Evolutionary conservation across 1,284 basidiomycete species (phyloP).

Genomic region (Ustilago lituana): DNA sequence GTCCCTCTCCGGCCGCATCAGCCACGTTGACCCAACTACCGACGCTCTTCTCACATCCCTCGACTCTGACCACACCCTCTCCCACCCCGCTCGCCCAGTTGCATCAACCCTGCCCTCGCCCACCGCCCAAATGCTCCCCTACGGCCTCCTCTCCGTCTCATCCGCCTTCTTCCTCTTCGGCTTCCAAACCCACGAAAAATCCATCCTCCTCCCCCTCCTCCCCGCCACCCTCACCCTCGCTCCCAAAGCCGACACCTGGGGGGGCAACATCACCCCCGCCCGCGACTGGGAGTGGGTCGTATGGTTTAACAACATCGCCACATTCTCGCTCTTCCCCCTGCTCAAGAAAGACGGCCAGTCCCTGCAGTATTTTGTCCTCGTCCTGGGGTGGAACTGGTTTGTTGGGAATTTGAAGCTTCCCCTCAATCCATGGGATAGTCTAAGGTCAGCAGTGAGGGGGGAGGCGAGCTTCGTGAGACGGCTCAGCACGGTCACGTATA

Average conservation of each 20-base stretch:
- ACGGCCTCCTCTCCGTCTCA: constrained; percentile 61
- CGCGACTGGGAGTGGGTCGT: constrained; percentile 79
- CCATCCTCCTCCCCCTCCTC: constrained; percentile 84
- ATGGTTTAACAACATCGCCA: constrained; percentile 83
- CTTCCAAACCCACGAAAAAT: constrained; percentile 95
- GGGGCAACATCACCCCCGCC: constrained; percentile 69
- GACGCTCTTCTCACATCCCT: constrained; percentile 45
- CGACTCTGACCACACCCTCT: constrained; percentile 56
- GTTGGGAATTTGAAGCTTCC: constrained; percentile 71
- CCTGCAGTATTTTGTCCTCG: constrained; percentile 76
- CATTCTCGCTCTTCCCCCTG: constrained; percentile 90
- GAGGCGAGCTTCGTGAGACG: constrained; percentile 13
- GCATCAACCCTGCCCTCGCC: constrained; percentile 74
- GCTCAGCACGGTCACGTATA: constrained; percentile 65
- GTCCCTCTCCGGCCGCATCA: constrained; percentile 19
- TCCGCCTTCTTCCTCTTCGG: constrained; percentile 93
- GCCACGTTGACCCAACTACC: constrained; percentile 4
- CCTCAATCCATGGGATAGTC: constrained; percentile 14
- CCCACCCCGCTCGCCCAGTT: constrained; percentile 70
- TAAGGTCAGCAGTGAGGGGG: constrained; percentile 4
- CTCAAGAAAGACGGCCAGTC: constrained; percentile 81
- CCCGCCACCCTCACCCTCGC: constrained; percentile 83
- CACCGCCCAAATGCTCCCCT: constrained; percentile 69
- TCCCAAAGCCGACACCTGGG: constrained; percentile 69
- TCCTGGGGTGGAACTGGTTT: constrained; percentile 81